Conservation (phyloP, 371 early-diverging fungal species). For the Saksenaea vasiformis region DNA sequence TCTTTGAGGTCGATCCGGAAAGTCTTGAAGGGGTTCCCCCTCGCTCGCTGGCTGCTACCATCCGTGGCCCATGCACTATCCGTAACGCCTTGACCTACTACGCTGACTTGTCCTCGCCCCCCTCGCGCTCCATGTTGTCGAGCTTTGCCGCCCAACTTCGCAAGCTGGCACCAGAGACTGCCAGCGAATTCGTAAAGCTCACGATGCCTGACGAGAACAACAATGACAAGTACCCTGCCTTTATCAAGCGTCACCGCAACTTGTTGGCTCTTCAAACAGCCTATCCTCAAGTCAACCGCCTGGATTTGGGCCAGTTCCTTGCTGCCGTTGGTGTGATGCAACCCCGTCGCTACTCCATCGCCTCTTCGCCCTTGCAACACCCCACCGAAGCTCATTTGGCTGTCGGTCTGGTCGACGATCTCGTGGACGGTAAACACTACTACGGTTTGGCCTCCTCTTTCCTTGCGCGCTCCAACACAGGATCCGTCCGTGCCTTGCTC, state of each 20-base stretch:
- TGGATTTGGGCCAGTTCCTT: constrained; percentile 31
- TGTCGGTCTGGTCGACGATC: constrained; percentile 27
- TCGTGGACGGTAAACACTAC: constrained; percentile 17
- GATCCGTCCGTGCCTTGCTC: constrained; percentile 17
- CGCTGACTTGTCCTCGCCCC: constrained; percentile 38
- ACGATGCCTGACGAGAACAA: constrained; percentile 15
- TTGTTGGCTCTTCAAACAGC: constrained; percentile 32
- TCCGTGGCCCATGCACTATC: constrained; percentile 39
- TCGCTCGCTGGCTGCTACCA: constrained; percentile 34
- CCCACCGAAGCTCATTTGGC: constrained; percentile 18
- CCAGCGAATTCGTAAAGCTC: constrained; percentile 13
- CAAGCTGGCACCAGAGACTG: constrained; percentile 18
- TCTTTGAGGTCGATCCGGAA: constrained; percentile 30
- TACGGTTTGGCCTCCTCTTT: constrained; percentile 24
- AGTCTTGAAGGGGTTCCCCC: constrained; percentile 20
- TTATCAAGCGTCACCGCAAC: constrained; percentile 33
- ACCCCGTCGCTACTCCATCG: constrained; percentile 48
- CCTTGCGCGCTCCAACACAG: constrained; percentile 11
- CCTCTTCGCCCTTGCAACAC: constrained; percentile 28
- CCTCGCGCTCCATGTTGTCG: constrained; percentile 24
- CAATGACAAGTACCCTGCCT: constrained; percentile 24
- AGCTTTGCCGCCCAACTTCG: constrained; percentile 26
- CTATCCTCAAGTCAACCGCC: constrained; percentile 20
- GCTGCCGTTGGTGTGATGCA: constrained; percentile 26
- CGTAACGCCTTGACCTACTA: constrained; percentile 34